Evolutionary conservation across 306 rosid species (phyloP).

Genomic region (Casuarina equisetifolia): DNA sequence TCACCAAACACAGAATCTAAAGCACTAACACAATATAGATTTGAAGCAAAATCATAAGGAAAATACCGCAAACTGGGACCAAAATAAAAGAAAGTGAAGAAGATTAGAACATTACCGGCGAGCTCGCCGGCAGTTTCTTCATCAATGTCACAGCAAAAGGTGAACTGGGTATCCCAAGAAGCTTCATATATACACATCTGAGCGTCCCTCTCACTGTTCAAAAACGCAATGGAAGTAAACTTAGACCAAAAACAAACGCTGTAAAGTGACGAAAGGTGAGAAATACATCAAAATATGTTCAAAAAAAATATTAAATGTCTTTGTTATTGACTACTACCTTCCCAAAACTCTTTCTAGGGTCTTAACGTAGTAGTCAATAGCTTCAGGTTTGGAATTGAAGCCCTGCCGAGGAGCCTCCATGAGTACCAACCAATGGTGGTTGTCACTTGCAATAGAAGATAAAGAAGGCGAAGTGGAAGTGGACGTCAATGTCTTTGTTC

Average conservation of each 20-base stretch:
- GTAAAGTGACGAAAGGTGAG: neutral
- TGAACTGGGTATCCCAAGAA: constrained; percentile 61
- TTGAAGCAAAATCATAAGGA: neutral
- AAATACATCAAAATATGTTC: neutral
- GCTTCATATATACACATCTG: constrained; percentile 81
- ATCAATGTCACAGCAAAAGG: constrained; percentile 79
- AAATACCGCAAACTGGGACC: neutral
- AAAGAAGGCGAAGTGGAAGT: constrained; percentile 33
- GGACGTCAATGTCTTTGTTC: constrained; percentile 25
- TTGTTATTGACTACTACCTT: constrained; percentile 39
- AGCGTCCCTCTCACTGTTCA: constrained; percentile 67
- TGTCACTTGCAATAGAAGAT: constrained; percentile 37
- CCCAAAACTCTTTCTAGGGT: constrained; percentile 55
- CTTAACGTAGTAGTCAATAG: constrained; percentile 55
- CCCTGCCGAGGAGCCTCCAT: constrained; percentile 62
- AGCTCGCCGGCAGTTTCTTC: constrained; percentile 59
- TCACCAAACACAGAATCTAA: constrained; percentile 12
- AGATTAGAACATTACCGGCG: constrained; percentile 41
- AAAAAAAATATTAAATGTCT: no score
- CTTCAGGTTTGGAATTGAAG: constrained; percentile 45
- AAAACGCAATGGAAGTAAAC: constrained; percentile 30
- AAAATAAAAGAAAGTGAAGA: neutral
- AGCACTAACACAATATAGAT: neutral
- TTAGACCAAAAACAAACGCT: constrained; percentile 6
- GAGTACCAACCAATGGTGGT: constrained; percentile 70